phyloP scores from a whole-genome alignment of 805 yeast species.

The Hanseniaspora meyeri region DNA sequence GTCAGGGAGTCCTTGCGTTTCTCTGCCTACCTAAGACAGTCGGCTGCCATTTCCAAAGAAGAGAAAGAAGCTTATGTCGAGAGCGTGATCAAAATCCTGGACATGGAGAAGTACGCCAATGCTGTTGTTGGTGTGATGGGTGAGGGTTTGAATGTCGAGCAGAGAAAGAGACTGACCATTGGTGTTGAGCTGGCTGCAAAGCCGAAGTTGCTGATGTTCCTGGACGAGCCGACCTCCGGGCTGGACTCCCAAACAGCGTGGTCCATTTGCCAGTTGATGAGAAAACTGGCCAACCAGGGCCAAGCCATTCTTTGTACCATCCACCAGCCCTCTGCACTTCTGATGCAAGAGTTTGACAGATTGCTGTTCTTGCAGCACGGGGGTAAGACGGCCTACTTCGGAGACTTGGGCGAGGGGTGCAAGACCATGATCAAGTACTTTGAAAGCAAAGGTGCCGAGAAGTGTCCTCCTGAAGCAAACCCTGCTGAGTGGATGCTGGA shows the following conservation, averaged over 20 bases:
- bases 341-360: slow-evolving; percentile 50
- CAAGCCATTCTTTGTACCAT: slow-evolving; percentile 61
- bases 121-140: slow-evolving; percentile 62
- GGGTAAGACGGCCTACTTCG: slow-evolving; percentile 62
- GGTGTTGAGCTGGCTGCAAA: slow-evolving; percentile 56
- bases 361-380: slow-evolving; percentile 51
- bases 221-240: slow-evolving; percentile 60
- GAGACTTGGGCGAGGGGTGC: slow-evolving; percentile 49
- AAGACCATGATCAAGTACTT: slow-evolving; percentile 44
- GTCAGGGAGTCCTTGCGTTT: slow-evolving; percentile 60
- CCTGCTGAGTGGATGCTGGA: slow-evolving; percentile 63
- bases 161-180: slow-evolving; percentile 46
- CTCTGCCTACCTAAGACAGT: slow-evolving; percentile 53
- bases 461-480: slow-evolving; percentile 42
- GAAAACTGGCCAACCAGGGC: slow-evolving; percentile 47
- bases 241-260: slow-evolving; percentile 47
- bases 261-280: slow-evolving; percentile 47
- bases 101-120: slow-evolving; percentile 51
- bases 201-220: slow-evolving; percentile 43
- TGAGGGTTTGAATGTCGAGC: slow-evolving; percentile 49
- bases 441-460: slow-evolving; percentile 54
- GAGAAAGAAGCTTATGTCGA: slow-evolving; percentile 55
- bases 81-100: slow-evolving; percentile 46
- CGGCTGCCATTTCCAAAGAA: slow-evolving; percentile 33
- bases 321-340: slow-evolving; percentile 56